phyloP scores from a whole-genome alignment of 2,329 filamentous ascomycete genomes.

The Fusarium sterilihyphosum region DNA sequence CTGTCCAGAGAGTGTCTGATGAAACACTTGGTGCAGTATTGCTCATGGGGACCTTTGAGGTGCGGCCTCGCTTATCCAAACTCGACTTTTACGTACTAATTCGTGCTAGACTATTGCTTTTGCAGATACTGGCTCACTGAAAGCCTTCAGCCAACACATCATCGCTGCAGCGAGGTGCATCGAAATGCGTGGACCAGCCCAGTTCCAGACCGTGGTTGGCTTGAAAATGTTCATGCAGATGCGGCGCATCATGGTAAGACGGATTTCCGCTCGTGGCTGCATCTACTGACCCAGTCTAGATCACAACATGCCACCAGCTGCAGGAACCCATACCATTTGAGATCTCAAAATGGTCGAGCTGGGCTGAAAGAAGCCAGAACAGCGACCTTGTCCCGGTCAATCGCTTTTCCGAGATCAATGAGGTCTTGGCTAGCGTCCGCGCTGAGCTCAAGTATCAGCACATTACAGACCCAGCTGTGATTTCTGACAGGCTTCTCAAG shows the following conservation, averaged over 20 bases:
- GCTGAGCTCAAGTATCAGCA: constrained; percentile 24
- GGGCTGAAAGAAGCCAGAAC: constrained; percentile 12
- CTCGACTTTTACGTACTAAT: not conserved
- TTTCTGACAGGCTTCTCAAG: constrained; percentile 14
- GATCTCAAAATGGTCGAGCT: constrained; percentile 30
- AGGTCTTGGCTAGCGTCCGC: constrained; percentile 4
- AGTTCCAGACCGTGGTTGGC: constrained; percentile 24
- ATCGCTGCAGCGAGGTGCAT: constrained; percentile 37
- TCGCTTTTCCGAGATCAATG: constrained; percentile 28
- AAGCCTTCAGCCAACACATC: constrained; percentile 32
- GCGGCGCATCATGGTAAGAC: constrained; percentile 29
- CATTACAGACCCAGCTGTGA: constrained; percentile 10
- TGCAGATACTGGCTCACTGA: constrained; percentile 23
- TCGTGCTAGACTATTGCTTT: constrained; percentile 25
- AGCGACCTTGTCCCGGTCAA: constrained; percentile 6
- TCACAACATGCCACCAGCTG: constrained; percentile 37
- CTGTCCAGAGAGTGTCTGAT: constrained; percentile 19
- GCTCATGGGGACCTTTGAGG: constrained; percentile 37
- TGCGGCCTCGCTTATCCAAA: not conserved
- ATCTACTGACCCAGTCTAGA: not conserved
- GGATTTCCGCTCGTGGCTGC: not conserved
- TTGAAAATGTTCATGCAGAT: constrained; percentile 31
- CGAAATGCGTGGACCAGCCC: constrained; percentile 30
- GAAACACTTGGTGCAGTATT: constrained; percentile 32
- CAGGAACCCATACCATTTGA: constrained; percentile 35